Percentiles rank a stretch among this genome's conserved stretches.
These are phyloP conservation scores for Coemansia sp. DNA, from an alignment of 192 early-diverging fungal species.

Conservation along the genomic window DNA sequence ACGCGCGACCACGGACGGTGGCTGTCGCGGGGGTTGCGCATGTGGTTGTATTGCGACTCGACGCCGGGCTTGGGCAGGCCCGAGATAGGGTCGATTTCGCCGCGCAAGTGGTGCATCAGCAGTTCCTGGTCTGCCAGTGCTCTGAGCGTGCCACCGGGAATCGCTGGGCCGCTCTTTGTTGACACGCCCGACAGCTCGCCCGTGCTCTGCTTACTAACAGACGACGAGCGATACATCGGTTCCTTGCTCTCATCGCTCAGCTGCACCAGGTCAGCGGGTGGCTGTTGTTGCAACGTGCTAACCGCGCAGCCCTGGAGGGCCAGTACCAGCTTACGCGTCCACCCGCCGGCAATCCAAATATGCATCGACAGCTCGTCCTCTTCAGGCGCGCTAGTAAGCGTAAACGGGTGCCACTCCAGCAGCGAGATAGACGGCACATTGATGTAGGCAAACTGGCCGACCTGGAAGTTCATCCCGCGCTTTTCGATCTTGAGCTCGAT, in stretches of 20 bases:
- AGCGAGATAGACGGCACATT: conserved; percentile 71
- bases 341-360: conserved; percentile 77
- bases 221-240: conserved; percentile 27
- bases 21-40: conserved; percentile 16
- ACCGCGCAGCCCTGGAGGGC: conserved; percentile 45
- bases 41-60: conserved; percentile 21
- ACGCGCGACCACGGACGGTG: conserved; percentile 47
- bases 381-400: conserved; percentile 79
- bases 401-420: conserved; percentile 84
- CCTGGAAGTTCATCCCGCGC: conserved; percentile 58
- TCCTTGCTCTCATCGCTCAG: neutral
- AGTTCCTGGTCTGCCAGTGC: conserved; percentile 53
- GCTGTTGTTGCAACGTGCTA: conserved; percentile 18
- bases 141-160: conserved; percentile 23
- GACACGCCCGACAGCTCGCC: conserved; percentile 15
- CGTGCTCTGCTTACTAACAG: conserved; percentile 1
- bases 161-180: conserved; percentile 7
- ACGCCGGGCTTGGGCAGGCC: conserved; percentile 42
- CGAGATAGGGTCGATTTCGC: conserved; percentile 37
- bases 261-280: neutral
- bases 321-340: conserved; percentile 64
- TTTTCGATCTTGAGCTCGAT: conserved; percentile 81
- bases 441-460: conserved; percentile 81
- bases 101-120: conserved; percentile 45
- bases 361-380: conserved; percentile 75